Evolutionary conservation across 163 green algal species (phyloP), one percentile per base, ranked within the genome.

Genomic region (Trebouxiophyceae sp.): DNA sequence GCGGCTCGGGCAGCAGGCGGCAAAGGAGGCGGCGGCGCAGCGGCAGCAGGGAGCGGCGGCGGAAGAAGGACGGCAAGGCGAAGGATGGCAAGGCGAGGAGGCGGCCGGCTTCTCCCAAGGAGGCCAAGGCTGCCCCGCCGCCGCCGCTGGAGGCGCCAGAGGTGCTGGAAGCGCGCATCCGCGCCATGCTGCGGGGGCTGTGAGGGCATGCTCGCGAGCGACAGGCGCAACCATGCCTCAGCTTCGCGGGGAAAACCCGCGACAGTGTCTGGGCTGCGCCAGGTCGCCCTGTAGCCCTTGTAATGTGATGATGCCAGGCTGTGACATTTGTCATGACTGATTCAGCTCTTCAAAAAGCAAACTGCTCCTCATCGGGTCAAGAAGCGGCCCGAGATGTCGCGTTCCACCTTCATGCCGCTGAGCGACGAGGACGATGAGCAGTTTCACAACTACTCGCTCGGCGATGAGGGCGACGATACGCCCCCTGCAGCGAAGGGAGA

Each of bases 141-240:
- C 22, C 34, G 26, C 16, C 28, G 23, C 5, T 29, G 5, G 33
- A 65, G 33, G 59, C 55, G 59, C 33, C 57, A 30, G 27, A 55
- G 6, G 59, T 33, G 4, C 20, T 65, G 59, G 7, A 28, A 33
- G 59, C 33, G 1, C 33, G 33, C n/a, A 65, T 65, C 59, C 54
- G 24, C 54, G 59, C 59, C 59, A 56, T 65, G 59, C 59, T 65
- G 2, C 23, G 26, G n/a, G 2, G 24, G 33, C 27, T 27, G 33
- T 32, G 57, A 62, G 23, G n/a, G n/a, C n/a, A n/a, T n/a, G n/a
- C n/a, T n/a, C n/a, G n/a, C n/a, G n/a, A n/a, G n/a, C n/a, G n/a
- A n/a, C n/a, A n/a, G n/a, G n/a, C n/a, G n/a, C n/a, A n/a, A n/a
- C n/a, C n/a, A n/a, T n/a, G n/a, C n/a, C n/a, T n/a, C n/a, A n/a